Base-by-base conservation (phyloP, 1,139 yeast species). In the Citeromyces hawaiiensis region DNA sequence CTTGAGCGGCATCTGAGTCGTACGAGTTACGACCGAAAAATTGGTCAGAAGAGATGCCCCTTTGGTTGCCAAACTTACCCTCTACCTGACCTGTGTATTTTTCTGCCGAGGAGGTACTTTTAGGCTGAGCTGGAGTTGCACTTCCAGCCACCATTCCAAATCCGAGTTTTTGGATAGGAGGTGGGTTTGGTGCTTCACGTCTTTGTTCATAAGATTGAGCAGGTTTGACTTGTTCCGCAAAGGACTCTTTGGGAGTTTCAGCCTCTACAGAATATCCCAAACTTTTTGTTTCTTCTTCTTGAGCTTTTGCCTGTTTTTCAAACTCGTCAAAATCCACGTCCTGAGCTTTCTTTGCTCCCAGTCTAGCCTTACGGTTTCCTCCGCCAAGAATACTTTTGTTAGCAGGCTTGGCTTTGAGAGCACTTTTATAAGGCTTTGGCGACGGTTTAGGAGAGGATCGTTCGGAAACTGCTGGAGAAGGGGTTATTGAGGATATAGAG, bases 11-110 rank as follows among this genome's bases (percentile, higher is more conserved):
- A 8, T 66, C 66, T 49, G 83, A 83, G 52, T 86, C 96, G 54
- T 76, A 86, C 37, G 77, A 66, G 34, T 93, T 93, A 53, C 95
- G 78, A 13, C 96, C 96, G 57, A 91, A 91, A 56, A 74, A 76
- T 61, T 87, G 94, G 59, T 93, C 98, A 0, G 96, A 87, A 0
- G 97, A 88, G 47, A 91, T 93, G 41, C 88, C 95, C 68, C 86
- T 91, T 58, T 88, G 96, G 35, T 66, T 64, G 42, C 96, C 97
- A 58, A 71, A 91, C 60, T 87, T 85, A 53, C 70, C 72, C 35
- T 73, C 73, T 27, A 81, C 82, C 48, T 78, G 79, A 35, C 91
- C 91, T 38, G 61, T 58, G 39, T 61, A 60, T 25, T 53, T 52
- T 16, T 69, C 70, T 49, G 68, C 79, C 11, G 64, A 53, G 14